Percentiles rank a stretch among this genome's conserved stretches.
These are phyloP conservation scores for Diplocarpon rosae DNA, from an alignment of 2,329 filamentous ascomycete genomes.

Conservation along the genomic window DNA sequence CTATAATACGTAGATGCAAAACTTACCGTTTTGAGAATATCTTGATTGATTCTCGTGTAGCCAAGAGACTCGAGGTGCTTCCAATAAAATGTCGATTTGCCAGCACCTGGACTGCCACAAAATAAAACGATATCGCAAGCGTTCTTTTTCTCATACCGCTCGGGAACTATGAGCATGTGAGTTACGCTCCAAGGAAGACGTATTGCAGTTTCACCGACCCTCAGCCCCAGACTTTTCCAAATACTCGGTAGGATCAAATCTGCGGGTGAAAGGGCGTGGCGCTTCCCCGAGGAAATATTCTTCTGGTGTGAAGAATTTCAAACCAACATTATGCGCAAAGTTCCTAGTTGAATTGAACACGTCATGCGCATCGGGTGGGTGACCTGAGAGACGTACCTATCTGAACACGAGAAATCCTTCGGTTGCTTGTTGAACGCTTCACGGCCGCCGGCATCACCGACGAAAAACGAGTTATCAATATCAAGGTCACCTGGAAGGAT, in stretches of 20 bases:
- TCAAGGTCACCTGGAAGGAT: conserved; percentile 48
- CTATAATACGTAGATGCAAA: conserved; percentile 1
- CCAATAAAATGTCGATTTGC: conserved; percentile 89
- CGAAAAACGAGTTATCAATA: conserved; percentile 62
- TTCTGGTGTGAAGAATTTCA: conserved; percentile 77
- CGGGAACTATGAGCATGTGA: conserved; percentile 15
- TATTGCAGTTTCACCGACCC: conserved; percentile 10
- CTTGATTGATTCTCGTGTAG: conserved; percentile 84
- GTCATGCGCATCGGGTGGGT: neutral
- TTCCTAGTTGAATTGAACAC: conserved; percentile 40
- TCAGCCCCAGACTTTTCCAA: conserved; percentile 27
- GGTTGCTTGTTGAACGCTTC: conserved; percentile 33
- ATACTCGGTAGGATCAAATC: conserved; percentile 60
- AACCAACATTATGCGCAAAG: conserved; percentile 73
- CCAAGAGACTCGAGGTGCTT: conserved; percentile 63
- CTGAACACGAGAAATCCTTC: conserved; percentile 56
- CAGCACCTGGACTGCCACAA: conserved; percentile 78
- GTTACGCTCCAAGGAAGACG: neutral
- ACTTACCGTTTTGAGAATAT: conserved; percentile 63
- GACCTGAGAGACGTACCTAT: conserved; percentile 28
- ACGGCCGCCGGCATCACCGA: conserved; percentile 74
- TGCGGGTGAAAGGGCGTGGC: conserved; percentile 52
- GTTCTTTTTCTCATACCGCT: conserved; percentile 43
- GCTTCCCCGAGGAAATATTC: conserved; percentile 72
- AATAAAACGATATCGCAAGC: conserved; percentile 69